phyloP scores from a whole-genome alignment of 2,329 filamentous ascomycete genomes.

The Xylariomycetidae sp. region DNA sequence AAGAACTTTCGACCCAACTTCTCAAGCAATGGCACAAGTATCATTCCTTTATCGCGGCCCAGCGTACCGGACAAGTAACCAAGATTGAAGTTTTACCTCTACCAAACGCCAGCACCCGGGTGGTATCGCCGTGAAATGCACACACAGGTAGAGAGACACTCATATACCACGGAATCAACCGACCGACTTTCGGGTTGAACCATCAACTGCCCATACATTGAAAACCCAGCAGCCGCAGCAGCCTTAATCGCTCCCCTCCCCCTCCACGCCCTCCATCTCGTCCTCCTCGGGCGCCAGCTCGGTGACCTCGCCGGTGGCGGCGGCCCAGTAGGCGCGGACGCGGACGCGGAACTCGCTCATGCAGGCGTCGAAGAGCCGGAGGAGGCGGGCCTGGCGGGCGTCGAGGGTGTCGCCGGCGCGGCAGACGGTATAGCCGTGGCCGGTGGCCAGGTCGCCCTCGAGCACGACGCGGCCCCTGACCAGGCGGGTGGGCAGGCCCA shows the following conservation, averaged over 20 bases:
- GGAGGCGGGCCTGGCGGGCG: slow-evolving; percentile 82
- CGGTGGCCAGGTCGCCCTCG: slow-evolving; percentile 37
- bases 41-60: background rate
- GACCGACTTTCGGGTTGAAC: too few species aligned
- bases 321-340: slow-evolving; percentile 66
- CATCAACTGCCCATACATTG: too few species aligned
- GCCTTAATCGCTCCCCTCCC: slow-evolving; percentile 18
- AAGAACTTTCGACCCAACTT: too few species aligned
- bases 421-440: slow-evolving; percentile 68
- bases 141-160: too few species aligned
- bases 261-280: slow-evolving; percentile 12
- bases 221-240: background rate
- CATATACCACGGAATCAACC: too few species aligned
- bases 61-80: too few species aligned
- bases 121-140: slow-evolving; percentile 25
- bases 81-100: slow-evolving; percentile 12
- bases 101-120: slow-evolving; percentile 21
- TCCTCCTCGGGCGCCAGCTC: slow-evolving; percentile 39
- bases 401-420: slow-evolving; percentile 79
- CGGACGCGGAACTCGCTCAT: slow-evolving; percentile 85
- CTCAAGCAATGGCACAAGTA: background rate
- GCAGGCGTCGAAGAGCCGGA: slow-evolving; percentile 90
- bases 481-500: slow-evolving; percentile 85
- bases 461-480: slow-evolving; percentile 83
- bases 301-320: slow-evolving; percentile 53